These are phyloP conservation scores for Penicillium sp. DNA, from an alignment of 2,329 filamentous ascomycete species.

Conservation along the genomic window DNA sequence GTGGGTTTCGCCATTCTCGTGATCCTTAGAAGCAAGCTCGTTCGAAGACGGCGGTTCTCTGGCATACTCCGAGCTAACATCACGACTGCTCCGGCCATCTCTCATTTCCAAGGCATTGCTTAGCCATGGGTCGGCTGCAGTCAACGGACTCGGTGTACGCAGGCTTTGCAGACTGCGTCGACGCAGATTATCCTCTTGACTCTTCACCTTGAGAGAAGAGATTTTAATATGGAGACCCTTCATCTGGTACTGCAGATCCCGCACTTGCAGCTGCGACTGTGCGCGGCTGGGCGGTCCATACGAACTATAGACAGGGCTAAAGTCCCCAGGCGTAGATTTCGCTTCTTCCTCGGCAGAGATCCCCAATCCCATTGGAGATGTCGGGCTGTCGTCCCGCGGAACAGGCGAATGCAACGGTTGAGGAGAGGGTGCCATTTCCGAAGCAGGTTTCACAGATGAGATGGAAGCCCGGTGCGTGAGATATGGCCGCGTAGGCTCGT, in stretches of 20 bases:
- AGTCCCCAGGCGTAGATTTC: conserved; percentile 30
- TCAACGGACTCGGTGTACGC: conserved; percentile 72
- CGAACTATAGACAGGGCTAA: conserved; percentile 34
- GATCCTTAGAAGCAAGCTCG: conserved; percentile 8
- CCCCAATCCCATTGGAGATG: conserved; percentile 24
- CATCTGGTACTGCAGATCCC: conserved; percentile 75
- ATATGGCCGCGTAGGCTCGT: conserved; percentile 29
- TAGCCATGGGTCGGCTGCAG: conserved; percentile 60
- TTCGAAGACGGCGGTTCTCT: conserved; percentile 21
- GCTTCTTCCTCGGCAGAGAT: conserved; percentile 25
- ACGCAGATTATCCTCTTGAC: conserved; percentile 70
- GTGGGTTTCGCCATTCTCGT: conserved; percentile 4
- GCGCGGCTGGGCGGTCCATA: conserved; percentile 54
- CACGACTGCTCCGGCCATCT: conserved; percentile 32
- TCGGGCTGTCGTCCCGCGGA: conserved; percentile 14
- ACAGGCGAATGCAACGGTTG: conserved; percentile 8
- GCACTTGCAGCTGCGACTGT: conserved; percentile 66
- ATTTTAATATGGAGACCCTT: conserved; percentile 79
- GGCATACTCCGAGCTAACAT: conserved; percentile 29
- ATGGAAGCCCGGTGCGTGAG: conserved; percentile 34
- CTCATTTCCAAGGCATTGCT: conserved; percentile 36
- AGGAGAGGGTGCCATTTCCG: conserved; percentile 4
- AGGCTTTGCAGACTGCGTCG: conserved; percentile 70
- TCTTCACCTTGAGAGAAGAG: conserved; percentile 69
- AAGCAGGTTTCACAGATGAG: conserved; percentile 34